These are phyloP conservation scores for Coprinopsis marcescibilis DNA, from an alignment of 768 basidiomycete species.

Conservation along the genomic window DNA sequence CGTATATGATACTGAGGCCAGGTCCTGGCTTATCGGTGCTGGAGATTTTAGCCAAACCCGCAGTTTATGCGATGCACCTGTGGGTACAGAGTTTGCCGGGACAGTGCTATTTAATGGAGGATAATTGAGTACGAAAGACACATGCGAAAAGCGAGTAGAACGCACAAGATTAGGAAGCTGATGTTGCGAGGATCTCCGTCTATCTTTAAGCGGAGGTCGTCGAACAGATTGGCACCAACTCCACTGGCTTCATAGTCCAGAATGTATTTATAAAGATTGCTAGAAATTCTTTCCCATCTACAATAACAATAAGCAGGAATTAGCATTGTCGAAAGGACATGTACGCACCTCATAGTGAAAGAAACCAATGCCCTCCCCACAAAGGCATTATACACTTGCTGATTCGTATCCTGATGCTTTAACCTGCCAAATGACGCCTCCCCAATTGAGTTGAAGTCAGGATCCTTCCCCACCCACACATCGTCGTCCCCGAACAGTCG, in stretches of 20 bases:
- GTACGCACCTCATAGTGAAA: constrained; percentile 46
- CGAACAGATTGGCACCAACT: constrained; percentile 48
- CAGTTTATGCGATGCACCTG: constrained; percentile 54
- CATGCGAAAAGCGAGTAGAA: constrained; percentile 9
- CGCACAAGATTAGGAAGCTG: constrained; percentile 59
- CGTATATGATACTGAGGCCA: constrained; percentile 23
- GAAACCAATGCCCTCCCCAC: constrained; percentile 54
- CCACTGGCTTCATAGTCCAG: constrained; percentile 65
- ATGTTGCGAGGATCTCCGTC: constrained; percentile 49
- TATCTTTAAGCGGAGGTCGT: constrained; percentile 45
- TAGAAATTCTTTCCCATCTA: constrained; percentile 47
- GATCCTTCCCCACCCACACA: constrained; percentile 61
- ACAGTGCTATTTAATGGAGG: constrained; percentile 35
- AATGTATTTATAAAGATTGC: constrained; percentile 45
- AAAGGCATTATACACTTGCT: constrained; percentile 48
- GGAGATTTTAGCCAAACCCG: constrained; percentile 59
- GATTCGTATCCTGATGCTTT: constrained; percentile 34
- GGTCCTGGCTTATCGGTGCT: constrained; percentile 26
- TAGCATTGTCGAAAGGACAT: neutral
- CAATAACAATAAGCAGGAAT: neutral
- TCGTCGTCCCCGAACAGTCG: constrained; percentile 60
- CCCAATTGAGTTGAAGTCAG: constrained; percentile 52
- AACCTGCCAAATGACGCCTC: constrained; percentile 53
- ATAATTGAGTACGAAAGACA: constrained; percentile 6
- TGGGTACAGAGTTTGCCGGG: constrained; percentile 47